Conservation (phyloP, 1,284 basidiomycete species). For the Apiotrichum domesticum region DNA sequence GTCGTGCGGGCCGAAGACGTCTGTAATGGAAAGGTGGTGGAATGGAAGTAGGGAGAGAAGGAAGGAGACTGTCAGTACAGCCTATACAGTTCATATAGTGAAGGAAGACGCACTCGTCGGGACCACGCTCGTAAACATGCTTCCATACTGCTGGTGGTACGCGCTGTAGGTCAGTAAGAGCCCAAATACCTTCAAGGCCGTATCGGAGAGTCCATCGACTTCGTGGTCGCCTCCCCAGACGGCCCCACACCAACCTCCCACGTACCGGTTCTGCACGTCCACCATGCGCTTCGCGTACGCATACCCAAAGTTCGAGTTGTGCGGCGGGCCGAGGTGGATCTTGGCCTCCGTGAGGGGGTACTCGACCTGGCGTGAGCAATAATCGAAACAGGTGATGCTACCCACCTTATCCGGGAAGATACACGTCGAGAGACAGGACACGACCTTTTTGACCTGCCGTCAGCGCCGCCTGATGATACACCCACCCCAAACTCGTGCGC, state of each 20-base stretch:
- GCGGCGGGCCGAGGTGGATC: slow-evolving; percentile 79
- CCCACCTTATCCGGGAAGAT: slow-evolving; percentile 48
- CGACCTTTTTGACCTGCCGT: slow-evolving; percentile 48
- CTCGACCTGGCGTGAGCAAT: slow-evolving; percentile 37
- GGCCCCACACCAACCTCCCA: too few relatives aligned
- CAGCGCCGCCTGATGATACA: neutral
- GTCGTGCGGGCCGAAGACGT: slow-evolving; percentile 71
- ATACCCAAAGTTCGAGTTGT: slow-evolving; percentile 76
- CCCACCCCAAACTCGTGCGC: slow-evolving; percentile 56
- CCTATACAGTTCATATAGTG: too few relatives aligned
- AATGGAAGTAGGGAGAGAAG: too few relatives aligned
- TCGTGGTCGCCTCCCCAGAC: neutral
- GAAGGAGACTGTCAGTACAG: too few relatives aligned
- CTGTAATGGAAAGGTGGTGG: neutral
- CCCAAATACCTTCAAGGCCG: neutral
- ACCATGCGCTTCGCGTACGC: slow-evolving; percentile 89
- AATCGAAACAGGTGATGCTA: neutral
- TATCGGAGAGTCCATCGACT: neutral
- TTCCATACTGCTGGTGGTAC: slow-evolving; percentile 83
- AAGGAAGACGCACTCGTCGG: slow-evolving; percentile 57
- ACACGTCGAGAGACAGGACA: slow-evolving; percentile 49
- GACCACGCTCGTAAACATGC: slow-evolving; percentile 85
- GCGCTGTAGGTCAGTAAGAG: slow-evolving; percentile 53
- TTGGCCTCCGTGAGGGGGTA: slow-evolving; percentile 86
- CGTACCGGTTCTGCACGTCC: slow-evolving; percentile 83